These are phyloP conservation scores for Ganoderma resinaceum DNA, from an alignment of 1,284 basidiomycete species.

Conservation along the genomic window DNA sequence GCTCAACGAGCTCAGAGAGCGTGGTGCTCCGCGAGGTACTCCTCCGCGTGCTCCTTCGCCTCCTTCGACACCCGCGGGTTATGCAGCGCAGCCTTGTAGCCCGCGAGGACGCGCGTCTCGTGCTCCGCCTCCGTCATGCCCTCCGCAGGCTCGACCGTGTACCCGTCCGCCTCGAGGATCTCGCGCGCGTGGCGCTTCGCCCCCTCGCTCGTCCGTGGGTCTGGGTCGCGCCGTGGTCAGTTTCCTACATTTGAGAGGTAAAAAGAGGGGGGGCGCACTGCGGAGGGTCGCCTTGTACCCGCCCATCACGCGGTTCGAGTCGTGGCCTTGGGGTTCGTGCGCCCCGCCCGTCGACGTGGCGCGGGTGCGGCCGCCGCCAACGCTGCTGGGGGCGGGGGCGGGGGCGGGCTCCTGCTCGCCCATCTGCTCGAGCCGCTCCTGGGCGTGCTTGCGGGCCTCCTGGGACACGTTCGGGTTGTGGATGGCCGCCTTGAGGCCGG, in stretches of 20 bases:
- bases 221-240: conserved; percentile 2
- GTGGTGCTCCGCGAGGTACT: conserved; percentile 46
- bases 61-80: conserved; percentile 49
- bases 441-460: conserved; percentile 56
- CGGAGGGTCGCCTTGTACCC: conserved; percentile 62
- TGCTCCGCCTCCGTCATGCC: conserved; percentile 48
- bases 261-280: conserved; percentile 42
- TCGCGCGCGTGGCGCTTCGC: conserved; percentile 54
- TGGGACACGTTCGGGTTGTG: conserved; percentile 60
- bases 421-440: conserved; percentile 51
- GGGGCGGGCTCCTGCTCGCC: conserved; percentile 38
- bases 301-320: conserved; percentile 44
- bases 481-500: conserved; percentile 62
- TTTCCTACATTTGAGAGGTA: not conserved
- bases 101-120: conserved; percentile 47
- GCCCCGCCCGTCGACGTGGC: conserved; percentile 11
- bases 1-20: conserved; percentile 23
- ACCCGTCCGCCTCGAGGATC: conserved; percentile 43
- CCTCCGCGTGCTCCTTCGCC: conserved; percentile 53
- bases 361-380: not conserved
- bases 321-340: conserved; percentile 31
- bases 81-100: conserved; percentile 56
- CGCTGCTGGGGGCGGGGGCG: conserved; percentile 11
- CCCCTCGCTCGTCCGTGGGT: conserved; percentile 45
- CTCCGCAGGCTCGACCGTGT: conserved; percentile 37